Evolutionary conservation across 176 grass and related monocot species (phyloP).

Genomic region (Carex scoparia): DNA sequence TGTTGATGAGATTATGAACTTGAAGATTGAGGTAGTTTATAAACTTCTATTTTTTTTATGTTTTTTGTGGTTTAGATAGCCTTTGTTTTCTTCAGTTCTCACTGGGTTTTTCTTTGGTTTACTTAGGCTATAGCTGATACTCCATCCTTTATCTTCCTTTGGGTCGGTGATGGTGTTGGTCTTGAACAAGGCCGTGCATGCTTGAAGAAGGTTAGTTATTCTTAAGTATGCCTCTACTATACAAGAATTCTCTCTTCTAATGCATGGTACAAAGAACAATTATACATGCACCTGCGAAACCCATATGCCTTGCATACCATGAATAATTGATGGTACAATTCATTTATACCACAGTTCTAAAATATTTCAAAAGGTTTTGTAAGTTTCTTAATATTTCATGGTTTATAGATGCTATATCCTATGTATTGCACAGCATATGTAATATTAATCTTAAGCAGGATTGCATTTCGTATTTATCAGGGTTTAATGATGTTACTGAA

Average conservation of each 20-base stretch:
- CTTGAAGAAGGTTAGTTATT: conserved; percentile 71
- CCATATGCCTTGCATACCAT: neutral
- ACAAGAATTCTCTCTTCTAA: neutral
- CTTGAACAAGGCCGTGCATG: conserved; percentile 89
- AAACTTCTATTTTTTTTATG: conserved; percentile 13
- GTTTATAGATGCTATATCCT: neutral
- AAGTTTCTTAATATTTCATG: neutral
- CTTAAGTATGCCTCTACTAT: neutral
- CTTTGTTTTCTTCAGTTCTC: neutral
- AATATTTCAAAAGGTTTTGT: neutral
- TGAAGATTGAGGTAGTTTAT: conserved; percentile 83
- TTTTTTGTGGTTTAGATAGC: neutral
- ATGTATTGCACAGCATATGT: neutral
- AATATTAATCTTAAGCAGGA: neutral
- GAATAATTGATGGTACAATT: neutral
- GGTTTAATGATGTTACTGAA: neutral
- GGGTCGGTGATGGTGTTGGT: conserved; percentile 91
- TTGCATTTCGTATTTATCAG: neutral
- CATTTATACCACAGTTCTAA: neutral
- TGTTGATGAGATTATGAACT: conserved; percentile 81
- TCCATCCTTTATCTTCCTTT: conserved; percentile 93
- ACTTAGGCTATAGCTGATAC: conserved; percentile 94
- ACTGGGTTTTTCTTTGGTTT: neutral
- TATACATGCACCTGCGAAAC: neutral
- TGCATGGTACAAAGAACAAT: neutral